A percentile compares a stretch with the other conserved stretches of the same genome.
phyloP scores from a whole-genome alignment of 208 protist species.

The Leishmania braziliensis region DNA sequence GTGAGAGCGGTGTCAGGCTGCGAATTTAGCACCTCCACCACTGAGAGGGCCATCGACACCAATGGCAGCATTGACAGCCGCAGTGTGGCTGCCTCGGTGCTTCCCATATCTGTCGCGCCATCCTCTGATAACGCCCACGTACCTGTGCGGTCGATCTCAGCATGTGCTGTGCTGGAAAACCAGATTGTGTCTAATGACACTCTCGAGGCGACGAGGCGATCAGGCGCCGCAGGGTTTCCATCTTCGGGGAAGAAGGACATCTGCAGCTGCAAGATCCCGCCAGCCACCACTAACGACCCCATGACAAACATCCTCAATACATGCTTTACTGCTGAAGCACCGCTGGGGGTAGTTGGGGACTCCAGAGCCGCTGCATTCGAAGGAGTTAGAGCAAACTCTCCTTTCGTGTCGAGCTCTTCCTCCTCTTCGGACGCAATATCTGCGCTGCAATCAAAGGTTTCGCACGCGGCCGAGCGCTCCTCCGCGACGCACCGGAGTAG shows the following conservation, averaged over 20 bases:
- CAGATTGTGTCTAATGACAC: neutral
- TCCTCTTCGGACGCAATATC: neutral
- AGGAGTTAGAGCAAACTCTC: neutral
- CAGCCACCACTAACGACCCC: neutral
- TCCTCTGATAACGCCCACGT: neutral
- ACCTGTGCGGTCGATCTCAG: neutral
- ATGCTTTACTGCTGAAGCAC: neutral
- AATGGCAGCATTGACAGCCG: neutral
- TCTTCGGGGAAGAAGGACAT: neutral
- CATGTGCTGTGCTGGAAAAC: neutral
- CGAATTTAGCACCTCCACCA: neutral
- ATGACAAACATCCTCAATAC: neutral
- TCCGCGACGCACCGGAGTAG: neutral
- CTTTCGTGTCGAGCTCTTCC: constrained; percentile 6
- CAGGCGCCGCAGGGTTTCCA: neutral
- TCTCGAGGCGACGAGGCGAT: neutral
- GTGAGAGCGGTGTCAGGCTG: neutral
- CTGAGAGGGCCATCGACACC: neutral
- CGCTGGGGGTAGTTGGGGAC: neutral
- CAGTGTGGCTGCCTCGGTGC: neutral
- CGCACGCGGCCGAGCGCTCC: neutral
- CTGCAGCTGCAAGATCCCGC: neutral
- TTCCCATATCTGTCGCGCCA: neutral
- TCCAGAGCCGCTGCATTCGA: neutral
- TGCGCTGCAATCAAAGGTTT: neutral